These are phyloP conservation scores for Phoenix roebelenii DNA, from an alignment of 176 grass and related monocot species.

Conservation along the genomic window DNA sequence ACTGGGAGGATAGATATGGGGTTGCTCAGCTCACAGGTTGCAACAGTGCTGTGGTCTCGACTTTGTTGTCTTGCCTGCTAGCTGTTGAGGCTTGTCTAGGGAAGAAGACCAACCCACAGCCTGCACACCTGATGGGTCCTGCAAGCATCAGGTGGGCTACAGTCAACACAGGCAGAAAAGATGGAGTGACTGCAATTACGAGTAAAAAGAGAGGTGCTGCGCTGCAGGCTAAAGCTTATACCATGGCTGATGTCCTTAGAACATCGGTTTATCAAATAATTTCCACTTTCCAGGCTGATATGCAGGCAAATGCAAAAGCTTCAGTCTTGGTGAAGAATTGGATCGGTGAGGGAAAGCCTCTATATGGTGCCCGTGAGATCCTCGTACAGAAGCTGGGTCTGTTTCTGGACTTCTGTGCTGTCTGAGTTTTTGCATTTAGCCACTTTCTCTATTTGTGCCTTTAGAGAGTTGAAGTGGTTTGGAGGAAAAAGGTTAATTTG, in stretches of 20 bases:
- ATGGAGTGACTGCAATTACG: slow-evolving; percentile 33
- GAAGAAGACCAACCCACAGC: slow-evolving; percentile 61
- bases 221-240: slow-evolving; percentile 56
- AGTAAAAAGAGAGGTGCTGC: slow-evolving; percentile 29
- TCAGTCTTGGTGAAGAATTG: slow-evolving; percentile 76
- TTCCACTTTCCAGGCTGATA: slow-evolving; percentile 61
- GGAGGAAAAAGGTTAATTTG: too few relatives aligned
- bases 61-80: slow-evolving; percentile 64
- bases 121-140: slow-evolving; percentile 34
- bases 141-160: slow-evolving; percentile 53
- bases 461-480: too few relatives aligned
- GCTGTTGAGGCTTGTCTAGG: slow-evolving; percentile 77
- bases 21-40: slow-evolving; percentile 84
- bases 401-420: slow-evolving; percentile 65
- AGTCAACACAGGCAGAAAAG: slow-evolving; percentile 44
- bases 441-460: too few relatives aligned
- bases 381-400: slow-evolving; percentile 75
- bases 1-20: slow-evolving; percentile 68
- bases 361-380: slow-evolving; percentile 60
- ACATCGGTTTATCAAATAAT: slow-evolving; percentile 80
- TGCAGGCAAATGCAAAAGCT: slow-evolving; percentile 65
- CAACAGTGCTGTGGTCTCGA: slow-evolving; percentile 67
- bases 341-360: slow-evolving; percentile 67
- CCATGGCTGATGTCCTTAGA: slow-evolving; percentile 64
- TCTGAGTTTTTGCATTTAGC: slow-evolving; percentile 30